phyloP scores from a whole-genome alignment of 208 protist genomes.

The Leishmania martiniquensis region DNA sequence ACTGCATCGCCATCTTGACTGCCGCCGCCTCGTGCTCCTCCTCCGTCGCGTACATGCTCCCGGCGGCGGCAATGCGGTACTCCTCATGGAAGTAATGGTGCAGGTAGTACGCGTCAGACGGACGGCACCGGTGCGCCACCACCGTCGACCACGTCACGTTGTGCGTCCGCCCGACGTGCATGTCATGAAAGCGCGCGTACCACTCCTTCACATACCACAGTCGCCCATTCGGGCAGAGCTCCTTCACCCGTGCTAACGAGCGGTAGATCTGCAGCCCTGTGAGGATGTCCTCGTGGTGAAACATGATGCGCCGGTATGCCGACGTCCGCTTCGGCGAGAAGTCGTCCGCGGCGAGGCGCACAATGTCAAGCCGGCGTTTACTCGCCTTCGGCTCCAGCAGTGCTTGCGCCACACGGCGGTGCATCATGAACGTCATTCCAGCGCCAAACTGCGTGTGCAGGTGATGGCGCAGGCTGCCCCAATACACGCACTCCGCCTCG shows the following conservation, averaged over 20 bases:
- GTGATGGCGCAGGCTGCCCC: too few relatives aligned
- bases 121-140: constrained; percentile 18
- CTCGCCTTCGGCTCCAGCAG: too few relatives aligned
- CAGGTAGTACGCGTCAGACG: constrained; percentile 6
- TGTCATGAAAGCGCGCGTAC: constrained; percentile 13
- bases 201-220: constrained; percentile 4
- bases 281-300: constrained; percentile 12
- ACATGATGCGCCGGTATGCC: not conserved
- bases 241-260: not conserved
- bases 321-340: too few relatives aligned
- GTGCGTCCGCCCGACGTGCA: constrained; percentile 10
- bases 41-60: not conserved
- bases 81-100: constrained; percentile 16
- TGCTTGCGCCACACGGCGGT: not conserved
- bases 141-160: constrained; percentile 24
- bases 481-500: constrained; percentile 30
- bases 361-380: too few relatives aligned
- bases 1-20: not conserved
- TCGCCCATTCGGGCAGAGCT: not conserved
- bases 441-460: too few relatives aligned
- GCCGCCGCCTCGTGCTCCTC: not conserved
- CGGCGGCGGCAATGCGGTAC: not conserved
- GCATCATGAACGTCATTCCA: too few relatives aligned
- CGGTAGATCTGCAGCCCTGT: not conserved
- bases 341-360: not conserved